Base-by-base conservation (phyloP, 1,284 basidiomycete species). In the Boletus sp. region DNA sequence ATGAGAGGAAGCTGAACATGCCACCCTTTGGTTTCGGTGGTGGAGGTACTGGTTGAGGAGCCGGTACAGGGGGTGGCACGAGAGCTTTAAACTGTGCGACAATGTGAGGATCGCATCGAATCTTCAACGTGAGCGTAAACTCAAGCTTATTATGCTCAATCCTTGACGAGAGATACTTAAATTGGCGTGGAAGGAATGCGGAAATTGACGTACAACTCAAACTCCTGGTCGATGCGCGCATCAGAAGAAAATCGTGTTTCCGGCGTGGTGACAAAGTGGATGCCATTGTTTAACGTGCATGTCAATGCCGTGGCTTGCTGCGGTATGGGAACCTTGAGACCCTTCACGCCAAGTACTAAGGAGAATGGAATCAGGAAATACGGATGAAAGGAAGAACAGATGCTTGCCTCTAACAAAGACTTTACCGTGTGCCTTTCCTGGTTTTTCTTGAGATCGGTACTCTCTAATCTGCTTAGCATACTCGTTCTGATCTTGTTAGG, bases 241-340 rank as follows among this genome's bases (percentile, higher is more conserved):
- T 87, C 82, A 32, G 75, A 69, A 26, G 70, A 72, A 3, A 97
- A 71, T 9, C 73, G 71, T 35, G 76, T 78, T 58, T 91, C 89
- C 0, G 91, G 93, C 1, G 94, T 97, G 5, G 91, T 91, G 47
- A 99, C 95, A 57, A 88, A 94, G 69, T 98, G 94, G 49, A 96
- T 93, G 8, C 94, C 94, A 59, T 98, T 98, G 70, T 97, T 95
- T 50, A 99, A 74, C 0, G 91, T 93, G 63, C 91, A 91, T n/a
- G 85, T 86, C 57, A 97, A 76, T 29, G 72, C 75, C 0, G 94
- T 94, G 0, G 80, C 71, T 54, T 89, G 75, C 14, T 71, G 69
- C 0, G 92, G 92, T 10, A 95, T 56, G 2, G 92, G 91, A 22
- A 94, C 69, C 51, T 77, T 73, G 22, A 94, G 70, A 35, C 75